Evolutionary conservation across 352 stramenopile species (phyloP).

Genomic region (Blastocystis hominis): DNA sequence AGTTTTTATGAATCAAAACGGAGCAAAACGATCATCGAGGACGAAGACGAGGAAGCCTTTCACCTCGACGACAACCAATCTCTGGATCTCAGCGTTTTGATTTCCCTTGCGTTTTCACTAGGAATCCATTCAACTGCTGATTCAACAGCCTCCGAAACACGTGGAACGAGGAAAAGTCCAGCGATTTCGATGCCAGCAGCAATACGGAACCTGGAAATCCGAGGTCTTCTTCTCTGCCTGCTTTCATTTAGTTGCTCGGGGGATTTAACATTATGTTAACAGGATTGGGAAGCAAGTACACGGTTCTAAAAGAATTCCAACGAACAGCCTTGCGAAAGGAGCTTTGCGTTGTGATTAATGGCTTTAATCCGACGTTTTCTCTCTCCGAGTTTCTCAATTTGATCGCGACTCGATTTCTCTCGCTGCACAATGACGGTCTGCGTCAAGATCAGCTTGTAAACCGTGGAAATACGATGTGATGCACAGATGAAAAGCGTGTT

Average conservation of each 20-base stretch:
- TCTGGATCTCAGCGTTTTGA: not conserved
- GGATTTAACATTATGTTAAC: slow-evolving; percentile 24
- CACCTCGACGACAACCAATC: not conserved
- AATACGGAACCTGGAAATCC: not conserved
- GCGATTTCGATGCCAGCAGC: not conserved
- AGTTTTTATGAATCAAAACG: slow-evolving; percentile 37
- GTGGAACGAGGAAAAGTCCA: slow-evolving; percentile 29
- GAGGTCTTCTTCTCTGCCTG: not conserved
- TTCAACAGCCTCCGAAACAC: slow-evolving; percentile 9
- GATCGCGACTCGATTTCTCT: not conserved
- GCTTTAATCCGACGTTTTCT: slow-evolving; percentile 7
- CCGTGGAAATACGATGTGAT: not conserved
- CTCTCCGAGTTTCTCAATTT: not conserved
- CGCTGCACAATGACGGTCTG: not conserved
- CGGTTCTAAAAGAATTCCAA: not conserved
- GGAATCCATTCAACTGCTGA: not conserved
- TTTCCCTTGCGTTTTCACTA: not conserved
- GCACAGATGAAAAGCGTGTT: not conserved
- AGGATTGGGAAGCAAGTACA: slow-evolving; percentile 2
- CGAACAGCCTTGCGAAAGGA: not conserved
- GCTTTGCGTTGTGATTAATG: not conserved
- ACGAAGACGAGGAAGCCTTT: not conserved
- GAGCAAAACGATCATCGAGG: not conserved
- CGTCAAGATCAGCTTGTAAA: not conserved
- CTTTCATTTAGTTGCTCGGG: not conserved